Evolutionary conservation across 2,329 filamentous ascomycete species (phyloP).

Genomic region (Colletotrichum higginsianum): DNA sequence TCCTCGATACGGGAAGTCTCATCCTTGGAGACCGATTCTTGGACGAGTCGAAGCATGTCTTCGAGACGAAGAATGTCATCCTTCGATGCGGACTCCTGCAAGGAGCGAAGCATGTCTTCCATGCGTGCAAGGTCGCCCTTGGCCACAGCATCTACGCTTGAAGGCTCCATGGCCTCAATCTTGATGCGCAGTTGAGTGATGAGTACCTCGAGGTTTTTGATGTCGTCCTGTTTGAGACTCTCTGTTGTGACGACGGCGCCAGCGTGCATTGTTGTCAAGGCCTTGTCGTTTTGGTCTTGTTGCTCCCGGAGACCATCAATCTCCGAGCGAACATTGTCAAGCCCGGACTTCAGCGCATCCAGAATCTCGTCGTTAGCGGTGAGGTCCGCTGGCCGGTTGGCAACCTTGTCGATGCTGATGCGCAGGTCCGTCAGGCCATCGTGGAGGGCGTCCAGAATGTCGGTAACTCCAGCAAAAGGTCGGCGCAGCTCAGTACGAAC

Average conservation of each 20-base stretch:
- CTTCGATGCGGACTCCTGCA: slow-evolving; percentile 53
- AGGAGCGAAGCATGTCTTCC: slow-evolving; percentile 63
- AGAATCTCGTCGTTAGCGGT: slow-evolving; percentile 92
- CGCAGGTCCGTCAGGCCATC: slow-evolving; percentile 87
- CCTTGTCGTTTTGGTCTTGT: slow-evolving; percentile 59
- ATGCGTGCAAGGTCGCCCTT: slow-evolving; percentile 55
- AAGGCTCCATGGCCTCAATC: slow-evolving; percentile 80
- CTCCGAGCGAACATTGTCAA: slow-evolving; percentile 82
- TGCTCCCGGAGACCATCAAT: slow-evolving; percentile 82
- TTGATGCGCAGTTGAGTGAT: slow-evolving; percentile 88
- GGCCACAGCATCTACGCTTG: slow-evolving; percentile 50
- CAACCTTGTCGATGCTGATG: slow-evolving; percentile 81
- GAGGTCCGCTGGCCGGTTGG: slow-evolving; percentile 85
- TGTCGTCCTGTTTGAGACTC: slow-evolving; percentile 76
- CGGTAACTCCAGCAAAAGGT: slow-evolving; percentile 80
- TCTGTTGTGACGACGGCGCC: slow-evolving; percentile 67
- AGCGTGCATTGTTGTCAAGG: slow-evolving; percentile 68
- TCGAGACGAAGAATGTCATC: slow-evolving; percentile 54
- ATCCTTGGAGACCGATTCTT: slow-evolving; percentile 40
- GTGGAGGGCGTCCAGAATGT: slow-evolving; percentile 90
- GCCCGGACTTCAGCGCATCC: slow-evolving; percentile 86
- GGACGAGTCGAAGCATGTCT: slow-evolving; percentile 63
- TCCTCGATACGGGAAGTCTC: slow-evolving; percentile 62
- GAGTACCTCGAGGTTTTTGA: slow-evolving; percentile 88
- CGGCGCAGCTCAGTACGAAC: slow-evolving; percentile 82